Conservation (phyloP, 331 rosid genomes). For the Quercus lobata region DNA sequence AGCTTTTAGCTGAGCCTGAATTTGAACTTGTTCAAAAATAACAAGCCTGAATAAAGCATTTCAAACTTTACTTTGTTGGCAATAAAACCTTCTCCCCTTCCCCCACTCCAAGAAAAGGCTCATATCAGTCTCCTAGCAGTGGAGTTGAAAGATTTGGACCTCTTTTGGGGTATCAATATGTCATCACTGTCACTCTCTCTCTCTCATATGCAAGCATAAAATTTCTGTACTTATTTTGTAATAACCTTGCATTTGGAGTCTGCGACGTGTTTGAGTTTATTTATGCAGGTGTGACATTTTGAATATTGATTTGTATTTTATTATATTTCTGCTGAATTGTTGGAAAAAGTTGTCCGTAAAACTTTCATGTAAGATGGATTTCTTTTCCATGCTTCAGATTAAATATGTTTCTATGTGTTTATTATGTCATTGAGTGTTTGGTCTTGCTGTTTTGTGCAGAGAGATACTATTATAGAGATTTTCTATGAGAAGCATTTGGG, state of each 20-base stretch:
- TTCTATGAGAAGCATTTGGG: conserved; percentile 95
- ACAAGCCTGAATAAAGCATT: neutral
- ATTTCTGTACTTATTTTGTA: neutral
- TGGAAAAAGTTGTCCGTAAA: conserved; percentile 44
- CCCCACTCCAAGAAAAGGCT: neutral
- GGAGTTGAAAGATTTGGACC: neutral
- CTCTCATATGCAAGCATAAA: neutral
- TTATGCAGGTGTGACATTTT: conserved; percentile 38
- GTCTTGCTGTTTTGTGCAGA: conserved; percentile 49
- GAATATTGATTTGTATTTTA: conserved; percentile 53
- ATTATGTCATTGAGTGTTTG: conserved; percentile 21
- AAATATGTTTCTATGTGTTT: conserved; percentile 11
- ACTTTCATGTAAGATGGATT: conserved; percentile 35
- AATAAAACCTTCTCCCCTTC: neutral
- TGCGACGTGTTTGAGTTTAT: conserved; percentile 25
- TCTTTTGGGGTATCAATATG: neutral
- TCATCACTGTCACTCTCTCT: neutral
- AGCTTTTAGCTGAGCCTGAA: neutral
- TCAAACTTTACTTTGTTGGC: neutral
- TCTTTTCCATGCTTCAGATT: conserved; percentile 6
- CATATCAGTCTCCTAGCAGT: neutral
- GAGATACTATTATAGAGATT: conserved; percentile 80
- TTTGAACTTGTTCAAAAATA: neutral
- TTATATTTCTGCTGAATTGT: conserved; percentile 49
- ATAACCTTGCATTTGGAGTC: conserved; percentile 14